Evolutionary conservation across 1,139 yeast genomes (phyloP).

Genomic region (Yamadazyma atmosphaerica): DNA sequence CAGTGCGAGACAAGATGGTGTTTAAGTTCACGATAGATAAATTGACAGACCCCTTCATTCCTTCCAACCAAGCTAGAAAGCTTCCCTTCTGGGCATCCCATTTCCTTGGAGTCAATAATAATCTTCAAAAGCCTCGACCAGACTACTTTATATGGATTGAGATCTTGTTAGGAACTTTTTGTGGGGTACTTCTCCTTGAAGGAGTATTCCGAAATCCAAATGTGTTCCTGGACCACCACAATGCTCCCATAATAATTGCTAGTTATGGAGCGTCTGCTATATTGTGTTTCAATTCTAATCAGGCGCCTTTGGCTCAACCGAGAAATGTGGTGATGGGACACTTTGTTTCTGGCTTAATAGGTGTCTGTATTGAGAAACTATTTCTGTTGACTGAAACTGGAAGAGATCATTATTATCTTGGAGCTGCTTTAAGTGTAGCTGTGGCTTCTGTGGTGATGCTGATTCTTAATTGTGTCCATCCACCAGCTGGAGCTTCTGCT

Average conservation of each 20-base stretch:
- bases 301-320: conserved; percentile 68
- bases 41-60: conserved; percentile 27
- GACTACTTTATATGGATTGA: conserved; percentile 52
- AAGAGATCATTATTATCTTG: conserved; percentile 52
- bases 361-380: conserved; percentile 56
- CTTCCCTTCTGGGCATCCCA: conserved; percentile 31
- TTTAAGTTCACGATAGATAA: conserved; percentile 44
- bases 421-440: conserved; percentile 63
- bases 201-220: conserved; percentile 50
- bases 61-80: conserved; percentile 26
- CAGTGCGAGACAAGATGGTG: too few relatives aligned
- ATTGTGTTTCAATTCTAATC: conserved; percentile 55
- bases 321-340: conserved; percentile 61
- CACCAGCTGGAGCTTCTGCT: conserved; percentile 78
- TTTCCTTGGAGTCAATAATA: conserved; percentile 33
- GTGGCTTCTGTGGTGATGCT: conserved; percentile 58
- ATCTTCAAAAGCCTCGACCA: conserved; percentile 27
- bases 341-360: conserved; percentile 52
- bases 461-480: conserved; percentile 62
- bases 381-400: conserved; percentile 45
- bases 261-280: conserved; percentile 69
- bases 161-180: conserved; percentile 47
- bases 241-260: conserved; percentile 60
- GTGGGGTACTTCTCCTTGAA: conserved; percentile 52
- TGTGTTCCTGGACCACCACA: conserved; percentile 40